Conservation (phyloP, 148 eudicot genomes). For the Cornus florida region DNA sequence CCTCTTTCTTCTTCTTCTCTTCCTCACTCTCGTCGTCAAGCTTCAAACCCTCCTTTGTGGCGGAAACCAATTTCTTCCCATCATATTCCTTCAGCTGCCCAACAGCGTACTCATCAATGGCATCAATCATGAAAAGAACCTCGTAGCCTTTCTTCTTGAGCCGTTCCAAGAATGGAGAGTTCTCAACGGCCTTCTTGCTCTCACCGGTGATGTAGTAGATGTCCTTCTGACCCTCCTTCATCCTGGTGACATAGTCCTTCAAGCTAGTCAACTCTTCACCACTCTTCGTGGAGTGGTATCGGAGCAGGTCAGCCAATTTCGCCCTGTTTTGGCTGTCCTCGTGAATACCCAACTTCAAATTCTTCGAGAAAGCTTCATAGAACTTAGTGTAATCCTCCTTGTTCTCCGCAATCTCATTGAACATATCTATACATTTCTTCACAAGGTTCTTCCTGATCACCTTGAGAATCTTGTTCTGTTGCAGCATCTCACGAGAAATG, state of each 20-base stretch:
- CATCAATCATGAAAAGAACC: slow-evolving; percentile 85
- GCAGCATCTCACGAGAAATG: too few species aligned
- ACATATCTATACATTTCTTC: too few species aligned
- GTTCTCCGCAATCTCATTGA: too few species aligned
- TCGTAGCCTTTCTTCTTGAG: slow-evolving; percentile 90
- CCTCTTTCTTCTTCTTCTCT: slow-evolving; percentile 76
- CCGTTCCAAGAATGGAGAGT: slow-evolving; percentile 83
- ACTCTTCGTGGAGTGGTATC: slow-evolving; percentile 83
- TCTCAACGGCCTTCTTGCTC: slow-evolving; percentile 90
- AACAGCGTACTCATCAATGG: slow-evolving; percentile 92
- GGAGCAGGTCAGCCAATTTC: slow-evolving; percentile 71
- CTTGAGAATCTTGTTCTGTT: too few species aligned
- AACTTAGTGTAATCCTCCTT: too few species aligned
- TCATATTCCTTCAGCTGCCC: slow-evolving; percentile 89
- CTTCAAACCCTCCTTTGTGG: slow-evolving; percentile 81
- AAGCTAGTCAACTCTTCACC: slow-evolving; percentile 83
- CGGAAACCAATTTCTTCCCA: slow-evolving; percentile 88
- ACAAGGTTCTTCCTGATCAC: too few species aligned
- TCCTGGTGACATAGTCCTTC: slow-evolving; percentile 85
- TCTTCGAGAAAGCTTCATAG: too few species aligned
- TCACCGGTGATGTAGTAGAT: slow-evolving; percentile 87
- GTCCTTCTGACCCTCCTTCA: slow-evolving; percentile 95
- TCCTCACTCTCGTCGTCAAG: slow-evolving; percentile 84
- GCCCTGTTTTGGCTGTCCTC: slow-evolving; percentile 89
- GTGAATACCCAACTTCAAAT: too few species aligned